Percentiles rank a stretch among this genome's conserved stretches.
Conservation (phyloP, 2,329 filamentous ascomycete genomes). For the Aspergillus terreus region DNA sequence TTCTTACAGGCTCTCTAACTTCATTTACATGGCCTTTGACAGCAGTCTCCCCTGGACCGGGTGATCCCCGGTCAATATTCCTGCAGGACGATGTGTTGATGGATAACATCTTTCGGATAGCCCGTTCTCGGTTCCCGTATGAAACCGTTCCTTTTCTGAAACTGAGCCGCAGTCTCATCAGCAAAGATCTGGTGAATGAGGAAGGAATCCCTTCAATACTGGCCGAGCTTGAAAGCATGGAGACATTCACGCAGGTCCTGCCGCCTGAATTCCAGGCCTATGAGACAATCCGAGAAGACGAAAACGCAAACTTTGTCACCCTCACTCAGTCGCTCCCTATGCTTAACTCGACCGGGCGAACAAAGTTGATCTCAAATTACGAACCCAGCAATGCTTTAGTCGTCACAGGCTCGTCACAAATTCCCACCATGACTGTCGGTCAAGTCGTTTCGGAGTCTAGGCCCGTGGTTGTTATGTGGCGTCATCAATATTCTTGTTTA, state of each 20-base stretch:
- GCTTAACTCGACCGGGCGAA: slow-evolving; percentile 28
- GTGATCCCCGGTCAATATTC: slow-evolving; percentile 49
- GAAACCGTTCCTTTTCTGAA: slow-evolving; percentile 76
- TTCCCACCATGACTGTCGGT: slow-evolving; percentile 39
- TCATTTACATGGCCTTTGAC: slow-evolving; percentile 17
- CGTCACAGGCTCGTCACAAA: slow-evolving; percentile 33
- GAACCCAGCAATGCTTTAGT: slow-evolving; percentile 30
- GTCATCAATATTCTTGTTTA: slow-evolving; percentile 71
- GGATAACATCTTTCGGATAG: slow-evolving; percentile 59
- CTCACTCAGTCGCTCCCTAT: slow-evolving; percentile 57
- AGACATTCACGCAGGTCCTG: slow-evolving; percentile 74
- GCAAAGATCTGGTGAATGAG: slow-evolving; percentile 41
- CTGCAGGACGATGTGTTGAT: slow-evolving; percentile 57
- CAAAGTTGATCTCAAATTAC: slow-evolving; percentile 17
- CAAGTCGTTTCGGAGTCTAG: slow-evolving; percentile 72
- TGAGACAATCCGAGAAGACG: slow-evolving; percentile 75
- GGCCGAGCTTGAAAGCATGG: slow-evolving; percentile 64
- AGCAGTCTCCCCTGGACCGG: slow-evolving; percentile 16
- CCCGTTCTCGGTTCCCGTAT: slow-evolving; percentile 76
- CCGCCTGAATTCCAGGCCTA: slow-evolving; percentile 70
- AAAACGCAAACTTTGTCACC: slow-evolving; percentile 74
- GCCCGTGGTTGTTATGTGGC: slow-evolving; percentile 72
- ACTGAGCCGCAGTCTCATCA: slow-evolving; percentile 63
- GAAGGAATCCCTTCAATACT: slow-evolving; percentile 54
- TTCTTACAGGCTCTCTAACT: slow-evolving; percentile 50